These are phyloP conservation scores for Parasitella parasitica DNA, from an alignment of 371 early-diverging fungal genomes.

Conservation along the genomic window DNA sequence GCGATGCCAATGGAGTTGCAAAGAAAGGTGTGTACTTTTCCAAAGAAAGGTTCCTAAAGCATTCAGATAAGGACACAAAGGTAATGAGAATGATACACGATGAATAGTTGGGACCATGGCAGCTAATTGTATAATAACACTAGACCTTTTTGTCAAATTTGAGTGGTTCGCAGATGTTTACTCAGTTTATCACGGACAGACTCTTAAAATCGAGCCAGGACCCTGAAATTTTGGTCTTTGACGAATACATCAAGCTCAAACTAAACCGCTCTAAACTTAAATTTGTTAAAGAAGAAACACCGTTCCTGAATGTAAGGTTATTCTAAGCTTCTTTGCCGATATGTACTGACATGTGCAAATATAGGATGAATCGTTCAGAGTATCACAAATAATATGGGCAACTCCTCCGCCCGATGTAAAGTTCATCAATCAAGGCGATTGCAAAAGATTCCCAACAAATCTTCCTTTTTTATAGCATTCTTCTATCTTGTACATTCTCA, in stretches of 20 bases:
- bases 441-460: conserved; percentile 38
- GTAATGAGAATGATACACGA: conserved; percentile 33
- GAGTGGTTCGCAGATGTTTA: conserved; percentile 77
- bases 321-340: background rate
- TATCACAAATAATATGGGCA: conserved; percentile 50
- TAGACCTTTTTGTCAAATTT: conserved; percentile 63
- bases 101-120: background rate
- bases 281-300: conserved; percentile 77
- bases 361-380: conserved; percentile 43
- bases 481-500: background rate
- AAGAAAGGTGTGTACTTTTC: conserved; percentile 37
- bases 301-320: conserved; percentile 64
- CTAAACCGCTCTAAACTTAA: conserved; percentile 75
- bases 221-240: conserved; percentile 77
- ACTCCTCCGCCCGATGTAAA: conserved; percentile 29
- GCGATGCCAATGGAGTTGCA: conserved; percentile 15
- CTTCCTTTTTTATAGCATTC: conserved; percentile 7
- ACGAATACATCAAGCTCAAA: conserved; percentile 80
- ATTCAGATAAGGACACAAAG: conserved; percentile 66
- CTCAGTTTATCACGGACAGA: conserved; percentile 78
- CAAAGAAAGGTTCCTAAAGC: conserved; percentile 64
- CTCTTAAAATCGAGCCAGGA: conserved; percentile 64
- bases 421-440: conserved; percentile 11
- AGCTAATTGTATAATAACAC: background rate
- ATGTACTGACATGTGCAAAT: background rate